These are phyloP conservation scores for Phyllosticta paracitricarpa DNA, from an alignment of 2,329 filamentous ascomycete genomes.

Conservation along the genomic window DNA sequence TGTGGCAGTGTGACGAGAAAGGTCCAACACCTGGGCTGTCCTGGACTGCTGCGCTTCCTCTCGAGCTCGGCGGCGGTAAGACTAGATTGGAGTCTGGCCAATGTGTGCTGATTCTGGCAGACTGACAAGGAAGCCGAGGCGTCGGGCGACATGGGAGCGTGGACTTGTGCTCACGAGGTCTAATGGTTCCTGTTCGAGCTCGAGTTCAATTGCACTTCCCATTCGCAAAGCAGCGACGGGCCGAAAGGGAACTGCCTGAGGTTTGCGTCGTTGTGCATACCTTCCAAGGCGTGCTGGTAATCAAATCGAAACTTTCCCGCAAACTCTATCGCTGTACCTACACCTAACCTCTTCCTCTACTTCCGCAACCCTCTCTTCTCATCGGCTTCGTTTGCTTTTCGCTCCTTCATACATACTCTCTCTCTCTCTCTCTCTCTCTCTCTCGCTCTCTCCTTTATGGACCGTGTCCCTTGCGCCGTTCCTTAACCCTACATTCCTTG, in stretches of 20 bases:
- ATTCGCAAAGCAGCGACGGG: not conserved
- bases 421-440: not conserved
- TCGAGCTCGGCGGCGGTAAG: not conserved
- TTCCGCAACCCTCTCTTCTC: not conserved
- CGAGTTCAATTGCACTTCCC: not conserved
- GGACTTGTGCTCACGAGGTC: not conserved
- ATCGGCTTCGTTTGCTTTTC: not conserved
- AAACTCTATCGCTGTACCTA: not conserved
- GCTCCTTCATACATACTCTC: not conserved
- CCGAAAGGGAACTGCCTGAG: not conserved
- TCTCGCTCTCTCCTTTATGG: not conserved
- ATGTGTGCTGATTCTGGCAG: not conserved
- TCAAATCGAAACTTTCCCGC: not conserved
- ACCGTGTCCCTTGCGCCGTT: not conserved
- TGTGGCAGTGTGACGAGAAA: not conserved
- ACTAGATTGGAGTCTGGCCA: not conserved
- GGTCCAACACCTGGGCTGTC: not conserved
- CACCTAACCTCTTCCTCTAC: not conserved
- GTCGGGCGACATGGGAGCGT: not conserved
- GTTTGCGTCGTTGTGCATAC: not conserved
- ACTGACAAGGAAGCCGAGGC: not conserved
- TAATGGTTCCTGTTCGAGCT: not conserved
- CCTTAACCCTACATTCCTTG: not conserved
- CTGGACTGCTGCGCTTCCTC: not conserved
- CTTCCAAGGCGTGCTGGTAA: not conserved